These are phyloP conservation scores for Paramarasmius palmivorus DNA, from an alignment of 1,284 basidiomycete species.

Conservation along the genomic window DNA sequence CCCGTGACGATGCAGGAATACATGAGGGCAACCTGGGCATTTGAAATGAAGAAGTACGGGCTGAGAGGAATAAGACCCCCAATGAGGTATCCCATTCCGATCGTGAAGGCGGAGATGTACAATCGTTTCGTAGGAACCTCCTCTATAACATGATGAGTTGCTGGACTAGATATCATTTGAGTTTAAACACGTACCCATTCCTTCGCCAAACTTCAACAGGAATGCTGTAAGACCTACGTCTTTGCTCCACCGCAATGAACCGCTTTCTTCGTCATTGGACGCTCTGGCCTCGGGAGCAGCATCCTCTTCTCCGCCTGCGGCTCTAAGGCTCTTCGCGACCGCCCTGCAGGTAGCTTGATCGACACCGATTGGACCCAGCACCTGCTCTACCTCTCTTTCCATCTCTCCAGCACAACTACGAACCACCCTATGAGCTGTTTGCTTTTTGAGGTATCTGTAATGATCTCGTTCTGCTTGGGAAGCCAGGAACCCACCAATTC, in stretches of 20 bases:
- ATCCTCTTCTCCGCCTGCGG: constrained; percentile 55
- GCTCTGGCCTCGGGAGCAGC: constrained; percentile 23
- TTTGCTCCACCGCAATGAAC: constrained; percentile 59
- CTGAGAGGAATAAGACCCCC: constrained; percentile 88
- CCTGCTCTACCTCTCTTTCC: constrained; percentile 89
- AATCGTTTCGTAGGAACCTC: constrained; percentile 70
- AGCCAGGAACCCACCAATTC: constrained; percentile 95
- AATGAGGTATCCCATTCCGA: constrained; percentile 84
- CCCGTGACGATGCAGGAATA: constrained; percentile 82
- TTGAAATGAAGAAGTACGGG: constrained; percentile 86
- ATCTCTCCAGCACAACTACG: constrained; percentile 92
- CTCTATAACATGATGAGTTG: constrained; percentile 45
- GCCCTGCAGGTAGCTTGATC: constrained; percentile 79
- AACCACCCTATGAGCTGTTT: constrained; percentile 80
- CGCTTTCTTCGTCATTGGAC: constrained; percentile 47
- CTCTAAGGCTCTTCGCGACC: constrained; percentile 75
- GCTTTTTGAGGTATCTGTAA: constrained; percentile 79
- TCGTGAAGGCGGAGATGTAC: constrained; percentile 90
- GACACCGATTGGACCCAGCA: constrained; percentile 88
- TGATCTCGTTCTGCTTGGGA: constrained; percentile 96
- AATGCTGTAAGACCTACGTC: constrained; percentile 87
- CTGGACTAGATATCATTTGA: not conserved
- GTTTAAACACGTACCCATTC: constrained; percentile 60
- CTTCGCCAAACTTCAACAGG: constrained; percentile 90
- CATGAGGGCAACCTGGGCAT: constrained; percentile 66